A percentile compares a stretch with the other conserved stretches of the same genome.
These are phyloP conservation scores for Lichtheimia ornata DNA, from an alignment of 371 early-diverging fungal genomes.

Conservation along the genomic window DNA sequence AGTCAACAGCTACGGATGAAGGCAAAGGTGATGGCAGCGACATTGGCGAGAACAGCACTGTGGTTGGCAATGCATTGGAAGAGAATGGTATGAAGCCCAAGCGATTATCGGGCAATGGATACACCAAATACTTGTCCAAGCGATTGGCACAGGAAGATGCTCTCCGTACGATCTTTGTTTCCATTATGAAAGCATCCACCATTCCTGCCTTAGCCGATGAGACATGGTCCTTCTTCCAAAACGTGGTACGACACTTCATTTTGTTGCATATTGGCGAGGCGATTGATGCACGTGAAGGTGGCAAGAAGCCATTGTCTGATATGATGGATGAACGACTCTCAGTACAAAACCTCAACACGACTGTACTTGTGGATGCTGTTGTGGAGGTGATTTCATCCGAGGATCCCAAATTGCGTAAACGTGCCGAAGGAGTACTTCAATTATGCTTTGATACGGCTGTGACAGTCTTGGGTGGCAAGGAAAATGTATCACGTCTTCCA, in stretches of 20 bases:
- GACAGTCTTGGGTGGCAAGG: constrained; percentile 60
- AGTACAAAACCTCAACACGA: constrained; percentile 55
- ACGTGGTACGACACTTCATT: constrained; percentile 77
- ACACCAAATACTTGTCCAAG: constrained; percentile 48
- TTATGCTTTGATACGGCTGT: constrained; percentile 67
- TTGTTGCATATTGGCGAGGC: constrained; percentile 71
- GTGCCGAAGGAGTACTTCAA: constrained; percentile 70
- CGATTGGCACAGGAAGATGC: constrained; percentile 71
- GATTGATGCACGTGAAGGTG: constrained; percentile 57
- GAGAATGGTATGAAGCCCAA: constrained; percentile 45
- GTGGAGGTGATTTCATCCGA: constrained; percentile 80
- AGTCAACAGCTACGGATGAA: constrained; percentile 8
- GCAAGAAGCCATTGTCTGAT: constrained; percentile 47
- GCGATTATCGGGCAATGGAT: constrained; percentile 40
- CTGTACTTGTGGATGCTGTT: constrained; percentile 76
- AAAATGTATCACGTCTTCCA: constrained; percentile 63
- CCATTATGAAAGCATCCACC: constrained; percentile 70
- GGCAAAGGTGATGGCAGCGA: constrained; percentile 19
- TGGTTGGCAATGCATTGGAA: constrained; percentile 33
- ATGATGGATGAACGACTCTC: constrained; percentile 49
- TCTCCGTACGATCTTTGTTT: constrained; percentile 59
- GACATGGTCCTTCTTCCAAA: constrained; percentile 68
- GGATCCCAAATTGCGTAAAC: constrained; percentile 57
- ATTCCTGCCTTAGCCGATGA: constrained; percentile 65
- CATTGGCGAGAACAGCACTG: constrained; percentile 17